Conservation (phyloP, 164 flowering plant genomes). For the Taxillus chinensis region DNA sequence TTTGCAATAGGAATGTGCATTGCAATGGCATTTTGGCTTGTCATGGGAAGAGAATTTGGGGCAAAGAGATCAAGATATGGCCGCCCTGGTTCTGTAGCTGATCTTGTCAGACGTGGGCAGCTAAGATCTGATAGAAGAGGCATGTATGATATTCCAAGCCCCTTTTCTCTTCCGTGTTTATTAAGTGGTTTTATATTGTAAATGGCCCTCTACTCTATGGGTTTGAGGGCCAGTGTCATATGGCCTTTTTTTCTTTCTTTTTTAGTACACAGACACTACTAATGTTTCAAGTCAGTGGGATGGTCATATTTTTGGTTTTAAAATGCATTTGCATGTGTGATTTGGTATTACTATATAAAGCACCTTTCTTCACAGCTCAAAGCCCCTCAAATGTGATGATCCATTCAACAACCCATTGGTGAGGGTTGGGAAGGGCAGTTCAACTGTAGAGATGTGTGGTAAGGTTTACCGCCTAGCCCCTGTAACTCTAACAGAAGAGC, state of each 20-base stretch:
- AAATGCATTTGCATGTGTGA: background rate
- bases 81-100: constrained; percentile 80
- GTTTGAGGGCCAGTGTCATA: background rate
- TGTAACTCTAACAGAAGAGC: constrained; percentile 73
- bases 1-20: constrained; percentile 39
- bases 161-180: background rate
- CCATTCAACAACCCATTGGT: constrained; percentile 94
- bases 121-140: constrained; percentile 97
- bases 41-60: constrained; percentile 36
- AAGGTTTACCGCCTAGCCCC: constrained; percentile 87
- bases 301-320: no score
- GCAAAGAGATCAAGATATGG: constrained; percentile 34
- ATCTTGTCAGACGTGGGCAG: constrained; percentile 95
- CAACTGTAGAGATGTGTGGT: constrained; percentile 89
- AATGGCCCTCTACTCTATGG: background rate
- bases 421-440: constrained; percentile 57
- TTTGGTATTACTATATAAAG: background rate
- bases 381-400: constrained; percentile 83
- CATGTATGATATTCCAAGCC: constrained; percentile 64
- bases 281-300: no score
- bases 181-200: background rate
- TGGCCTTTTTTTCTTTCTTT: background rate
- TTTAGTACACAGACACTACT: no score
- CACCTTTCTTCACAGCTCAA: constrained; percentile 37
- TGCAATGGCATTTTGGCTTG: constrained; percentile 32